Base-by-base conservation (phyloP, 2,329 filamentous ascomycete genomes). In the Diatrype stigma region DNA sequence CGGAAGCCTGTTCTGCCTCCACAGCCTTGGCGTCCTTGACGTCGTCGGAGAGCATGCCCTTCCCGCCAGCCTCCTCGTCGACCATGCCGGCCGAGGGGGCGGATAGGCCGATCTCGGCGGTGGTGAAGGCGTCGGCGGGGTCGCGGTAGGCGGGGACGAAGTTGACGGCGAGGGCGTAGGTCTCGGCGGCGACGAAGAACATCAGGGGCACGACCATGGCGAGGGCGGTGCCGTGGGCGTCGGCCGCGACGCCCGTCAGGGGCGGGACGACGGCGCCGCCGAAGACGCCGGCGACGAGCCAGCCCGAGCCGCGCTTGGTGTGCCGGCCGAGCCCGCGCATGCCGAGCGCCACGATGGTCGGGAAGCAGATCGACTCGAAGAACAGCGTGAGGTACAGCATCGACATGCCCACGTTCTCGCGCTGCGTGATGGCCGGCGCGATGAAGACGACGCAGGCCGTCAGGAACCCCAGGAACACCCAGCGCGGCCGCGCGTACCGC, bases 361-460 rank as follows among this genome's bases (percentile, higher is more conserved):
- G 88, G 74, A 92, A 93, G 67, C 85, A 87, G 63, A 90, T 87
- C 3, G 81, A 86, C 69, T 90, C 89, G 68, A 92, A 92, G 73
- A 92, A 90, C 22, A 91, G 75, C 6, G 85, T 82, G 10, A 88
- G 55, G 67, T 83, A 88, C 28, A 90, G 77, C 75, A 90, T 83
- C 5, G 76, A 72, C 54, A 83, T 70, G 42, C 78, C 78, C 0
- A 66, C 67, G 56, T 75, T 72, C n/a, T 70, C 74, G 11, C 67
- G 58, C 51, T 74, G 67, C 0, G 75, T 75, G 56, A 78, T 77
- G 35, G 77, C 63, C 1, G 77, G 74, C 12, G 67, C 70, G 35
- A 76, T 64, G 70, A 90, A 91, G 55, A 88, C 65, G 64, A 90
- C 80, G 59, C 82, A 84, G 58, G 75, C 65, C 1, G 76, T 78